Percentiles rank a stretch among this genome's conserved stretches.
These are phyloP conservation scores for Ascochyta viciae-villosae DNA, from an alignment of 2,329 filamentous ascomycete genomes.

Conservation along the genomic window DNA sequence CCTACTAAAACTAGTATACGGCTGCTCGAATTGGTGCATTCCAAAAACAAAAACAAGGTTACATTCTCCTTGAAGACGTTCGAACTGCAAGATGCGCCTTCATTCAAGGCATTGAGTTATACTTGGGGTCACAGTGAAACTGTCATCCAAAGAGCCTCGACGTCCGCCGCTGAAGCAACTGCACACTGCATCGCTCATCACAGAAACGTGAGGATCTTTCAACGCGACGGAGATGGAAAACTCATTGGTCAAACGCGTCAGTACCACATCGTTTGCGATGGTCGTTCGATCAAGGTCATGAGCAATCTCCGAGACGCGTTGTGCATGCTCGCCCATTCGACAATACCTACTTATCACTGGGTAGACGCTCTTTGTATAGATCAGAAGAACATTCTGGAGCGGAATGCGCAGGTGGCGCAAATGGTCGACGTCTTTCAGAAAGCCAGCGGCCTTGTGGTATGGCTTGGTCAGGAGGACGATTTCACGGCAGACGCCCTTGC, in stretches of 20 bases:
- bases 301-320: constrained; percentile 34
- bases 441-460: constrained; percentile 37
- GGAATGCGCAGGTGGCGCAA: constrained; percentile 35
- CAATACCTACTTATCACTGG: constrained; percentile 33
- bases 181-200: background rate
- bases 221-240: background rate
- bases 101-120: constrained; percentile 28
- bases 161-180: background rate
- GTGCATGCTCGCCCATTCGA: constrained; percentile 27
- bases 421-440: constrained; percentile 40
- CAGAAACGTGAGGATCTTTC: background rate
- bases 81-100: background rate
- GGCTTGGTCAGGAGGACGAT: constrained; percentile 41
- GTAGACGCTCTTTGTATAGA: constrained; percentile 43
- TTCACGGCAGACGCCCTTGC: constrained; percentile 31
- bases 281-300: constrained; percentile 27
- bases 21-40: constrained; percentile 29
- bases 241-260: constrained; percentile 3
- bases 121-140: constrained; percentile 27
- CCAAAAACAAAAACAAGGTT: constrained; percentile 15
- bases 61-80: constrained; percentile 16
- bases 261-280: constrained; percentile 31
- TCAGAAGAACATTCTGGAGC: constrained; percentile 32
- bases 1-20: constrained; percentile 31
- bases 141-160: constrained; percentile 4